Base-by-base conservation (phyloP, 2,329 filamentous ascomycete genomes). In the Dactylellina haptotyla region DNA sequence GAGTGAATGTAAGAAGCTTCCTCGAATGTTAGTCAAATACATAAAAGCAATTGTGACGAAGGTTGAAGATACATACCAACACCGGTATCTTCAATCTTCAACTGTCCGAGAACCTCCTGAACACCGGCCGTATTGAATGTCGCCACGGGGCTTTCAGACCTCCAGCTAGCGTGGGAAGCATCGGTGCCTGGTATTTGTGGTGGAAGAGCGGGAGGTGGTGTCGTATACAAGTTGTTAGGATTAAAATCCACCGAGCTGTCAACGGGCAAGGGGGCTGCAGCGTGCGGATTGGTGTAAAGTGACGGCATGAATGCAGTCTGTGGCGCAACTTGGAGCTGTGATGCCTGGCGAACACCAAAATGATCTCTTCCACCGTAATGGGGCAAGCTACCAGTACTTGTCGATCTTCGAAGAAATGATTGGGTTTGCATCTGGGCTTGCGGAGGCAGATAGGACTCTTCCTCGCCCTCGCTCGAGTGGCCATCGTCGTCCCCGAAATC, bases 41-140 rank as follows among this genome's bases (percentile, higher is more conserved):
- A n/a, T n/a, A n/a, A 65, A 75, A 32, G 75, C 67, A 23, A 46
- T 39, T 1, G 45, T 51, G 14, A 12, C n/a, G 0, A n/a, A 16
- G 34, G 23, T n/a, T 12, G 2, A 14, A 10, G 41, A 28, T 30
- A 75, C 87, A 81, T 84, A 95, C 91, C 93, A 80, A 93, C 90
- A 74, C 93, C 94, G 41, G 88, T 89, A 79, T 94, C 91, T 74
- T 96, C 90, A 77, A 98, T 92, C 78, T 91, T 93, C 12, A 98
- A 84, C 43, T 92, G 90, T 5, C 94, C 94, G 39, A 98, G 84
- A 9, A 95, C 87, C 78, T 96, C 91, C 10, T 89, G 88, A 1
- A 97, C 84, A 78, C 91, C 89, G 39, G 89, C 86, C 62, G 90
- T 87, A 56, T 66, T 67, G 37, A 67, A 67, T 14, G 70, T 58